phyloP scores from a whole-genome alignment of 1,139 yeast species.

The Magnusiomyces ingens region DNA sequence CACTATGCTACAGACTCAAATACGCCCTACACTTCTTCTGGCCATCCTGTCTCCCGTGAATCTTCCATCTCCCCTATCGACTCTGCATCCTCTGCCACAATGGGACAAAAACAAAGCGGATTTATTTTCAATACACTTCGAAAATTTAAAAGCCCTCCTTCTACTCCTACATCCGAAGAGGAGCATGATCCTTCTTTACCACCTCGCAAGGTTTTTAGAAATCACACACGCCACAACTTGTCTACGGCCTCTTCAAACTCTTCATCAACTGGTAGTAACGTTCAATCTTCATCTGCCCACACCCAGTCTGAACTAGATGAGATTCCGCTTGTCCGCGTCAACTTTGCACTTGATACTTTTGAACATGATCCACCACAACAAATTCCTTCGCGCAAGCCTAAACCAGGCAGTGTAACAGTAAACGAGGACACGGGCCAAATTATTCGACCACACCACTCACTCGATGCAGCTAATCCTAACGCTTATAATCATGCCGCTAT shows the following conservation, averaged over 20 bases:
- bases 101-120: background rate
- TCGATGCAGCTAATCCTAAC: constrained; percentile 9
- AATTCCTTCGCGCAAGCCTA: constrained; percentile 82
- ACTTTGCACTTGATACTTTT: constrained; percentile 66
- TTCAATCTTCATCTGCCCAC: constrained; percentile 29
- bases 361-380: constrained; percentile 88
- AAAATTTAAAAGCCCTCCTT: background rate
- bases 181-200: background rate
- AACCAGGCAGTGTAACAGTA: constrained; percentile 69
- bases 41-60: no score
- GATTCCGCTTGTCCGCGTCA: constrained; percentile 39
- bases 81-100: no score
- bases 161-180: background rate
- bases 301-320: constrained; percentile 6
- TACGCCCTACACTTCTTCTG: no score
- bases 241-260: background rate
- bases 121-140: constrained; percentile 8
- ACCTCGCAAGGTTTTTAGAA: background rate
- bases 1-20: no score
- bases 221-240: background rate
- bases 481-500: constrained; percentile 24
- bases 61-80: no score
- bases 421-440: constrained; percentile 28
- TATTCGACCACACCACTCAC: constrained; percentile 25
- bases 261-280: no score